phyloP scores from a whole-genome alignment of 1,139 yeast genomes.

The Scheffersomyces lignicola region DNA sequence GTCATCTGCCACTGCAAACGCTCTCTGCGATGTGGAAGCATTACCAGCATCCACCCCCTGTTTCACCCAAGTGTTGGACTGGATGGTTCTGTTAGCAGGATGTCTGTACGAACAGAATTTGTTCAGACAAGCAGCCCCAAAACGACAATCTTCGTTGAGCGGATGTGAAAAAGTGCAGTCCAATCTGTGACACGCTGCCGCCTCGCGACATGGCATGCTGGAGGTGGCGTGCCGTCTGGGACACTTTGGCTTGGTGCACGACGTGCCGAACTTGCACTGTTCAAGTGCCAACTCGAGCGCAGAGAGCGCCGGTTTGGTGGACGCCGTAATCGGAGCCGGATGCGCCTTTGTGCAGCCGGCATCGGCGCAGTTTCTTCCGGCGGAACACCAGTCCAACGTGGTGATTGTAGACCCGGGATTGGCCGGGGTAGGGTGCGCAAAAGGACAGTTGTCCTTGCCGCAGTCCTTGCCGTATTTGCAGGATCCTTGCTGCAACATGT shows the following conservation, averaged over 20 bases:
- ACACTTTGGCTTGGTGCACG: conserved; percentile 77
- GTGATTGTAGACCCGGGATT: conserved; percentile 70
- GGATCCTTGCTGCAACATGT: conserved; percentile 21
- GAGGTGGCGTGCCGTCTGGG: conserved; percentile 83
- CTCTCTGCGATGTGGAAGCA: conserved; percentile 37
- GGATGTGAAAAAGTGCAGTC: conserved; percentile 88
- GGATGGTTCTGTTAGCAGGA: conserved; percentile 65
- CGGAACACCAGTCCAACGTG: conserved; percentile 74
- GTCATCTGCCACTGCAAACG: conserved; percentile 78
- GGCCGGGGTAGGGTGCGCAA: conserved; percentile 90
- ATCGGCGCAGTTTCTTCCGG: conserved; percentile 64
- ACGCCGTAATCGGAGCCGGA: conserved; percentile 59
- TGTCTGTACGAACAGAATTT: conserved; percentile 71
- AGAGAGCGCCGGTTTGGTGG: conserved; percentile 24
- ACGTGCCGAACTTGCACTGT: conserved; percentile 75
- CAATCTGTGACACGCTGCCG: conserved; percentile 69
- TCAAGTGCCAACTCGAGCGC: conserved; percentile 58
- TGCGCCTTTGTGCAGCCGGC: conserved; percentile 70
- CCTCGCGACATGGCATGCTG: conserved; percentile 75
- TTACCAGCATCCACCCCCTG: conserved; percentile 16
- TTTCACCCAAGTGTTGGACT: conserved; percentile 47
- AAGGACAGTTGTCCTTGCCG: conserved; percentile 76
- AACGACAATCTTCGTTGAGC: conserved; percentile 73
- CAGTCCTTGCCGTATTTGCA: conserved; percentile 80
- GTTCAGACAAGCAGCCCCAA: conserved; percentile 72